These are phyloP conservation scores for Nicotiana paniculata DNA, from an alignment of 257 asterid species.

Conservation along the genomic window DNA sequence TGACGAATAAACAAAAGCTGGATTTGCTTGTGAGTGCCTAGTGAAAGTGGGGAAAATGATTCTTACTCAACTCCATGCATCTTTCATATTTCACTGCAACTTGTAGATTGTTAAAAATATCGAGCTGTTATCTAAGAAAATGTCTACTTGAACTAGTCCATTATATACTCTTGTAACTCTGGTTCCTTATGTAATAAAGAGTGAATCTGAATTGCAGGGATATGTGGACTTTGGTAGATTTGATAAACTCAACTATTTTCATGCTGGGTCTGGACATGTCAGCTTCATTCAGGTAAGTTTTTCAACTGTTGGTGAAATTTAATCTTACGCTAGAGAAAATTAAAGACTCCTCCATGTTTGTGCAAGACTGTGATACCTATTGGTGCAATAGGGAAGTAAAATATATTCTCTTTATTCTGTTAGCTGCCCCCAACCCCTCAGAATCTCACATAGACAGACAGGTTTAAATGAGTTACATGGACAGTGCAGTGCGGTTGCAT, in stretches of 20 bases:
- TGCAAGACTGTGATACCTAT: not conserved
- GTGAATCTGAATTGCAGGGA: constrained; percentile 46
- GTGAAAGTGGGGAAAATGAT: not conserved
- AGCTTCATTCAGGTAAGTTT: constrained; percentile 73
- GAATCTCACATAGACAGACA: no score
- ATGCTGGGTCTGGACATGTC: constrained; percentile 50
- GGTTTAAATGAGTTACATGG: no score
- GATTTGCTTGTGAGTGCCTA: not conserved
- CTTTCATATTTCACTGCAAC: not conserved
- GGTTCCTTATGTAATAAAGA: not conserved
- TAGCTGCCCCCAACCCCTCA: not conserved
- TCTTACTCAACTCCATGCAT: not conserved
- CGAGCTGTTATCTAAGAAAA: not conserved
- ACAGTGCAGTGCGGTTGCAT: no score
- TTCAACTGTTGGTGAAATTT: not conserved
- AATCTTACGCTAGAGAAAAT: not conserved
- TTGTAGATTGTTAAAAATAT: not conserved
- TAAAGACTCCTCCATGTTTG: not conserved
- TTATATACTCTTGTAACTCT: not conserved
- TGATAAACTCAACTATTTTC: constrained; percentile 59
- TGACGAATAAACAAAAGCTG: not conserved
- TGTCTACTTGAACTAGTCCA: not conserved
- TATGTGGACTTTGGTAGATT: constrained; percentile 90
- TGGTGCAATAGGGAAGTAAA: not conserved
- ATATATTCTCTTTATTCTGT: not conserved